These are phyloP conservation scores for Byssoonygena ceratinophila DNA, from an alignment of 2,329 filamentous ascomycete genomes.

Conservation along the genomic window DNA sequence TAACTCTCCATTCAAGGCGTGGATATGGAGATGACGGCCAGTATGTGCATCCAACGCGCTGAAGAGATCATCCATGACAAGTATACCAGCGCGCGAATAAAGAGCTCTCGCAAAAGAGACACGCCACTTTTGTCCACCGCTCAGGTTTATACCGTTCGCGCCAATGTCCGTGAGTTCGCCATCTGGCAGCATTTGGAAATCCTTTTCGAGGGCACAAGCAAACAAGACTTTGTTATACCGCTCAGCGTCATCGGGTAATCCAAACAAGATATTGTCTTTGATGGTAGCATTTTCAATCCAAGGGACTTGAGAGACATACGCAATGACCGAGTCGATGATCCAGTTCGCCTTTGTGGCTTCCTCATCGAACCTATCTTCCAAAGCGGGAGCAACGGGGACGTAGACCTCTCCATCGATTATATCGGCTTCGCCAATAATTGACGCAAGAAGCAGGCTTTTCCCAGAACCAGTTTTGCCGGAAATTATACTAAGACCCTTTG, in stretches of 20 bases:
- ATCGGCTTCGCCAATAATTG: constrained; percentile 66
- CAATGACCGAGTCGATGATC: constrained; percentile 59
- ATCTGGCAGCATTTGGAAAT: constrained; percentile 63
- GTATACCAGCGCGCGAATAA: constrained; percentile 65
- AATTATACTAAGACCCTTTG: constrained; percentile 59
- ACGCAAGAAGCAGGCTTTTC: constrained; percentile 63
- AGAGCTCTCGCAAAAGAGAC: constrained; percentile 69
- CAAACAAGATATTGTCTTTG: constrained; percentile 68
- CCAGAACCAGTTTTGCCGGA: constrained; percentile 68
- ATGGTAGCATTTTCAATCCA: constrained; percentile 80
- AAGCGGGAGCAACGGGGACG: constrained; percentile 38
- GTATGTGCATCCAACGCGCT: constrained; percentile 72
- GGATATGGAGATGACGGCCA: constrained; percentile 66
- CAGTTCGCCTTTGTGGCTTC: constrained; percentile 53
- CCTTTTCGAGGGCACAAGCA: constrained; percentile 64
- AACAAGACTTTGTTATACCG: constrained; percentile 61
- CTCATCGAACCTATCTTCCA: constrained; percentile 49
- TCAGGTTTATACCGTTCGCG: constrained; percentile 73
- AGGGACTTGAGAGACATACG: constrained; percentile 67
- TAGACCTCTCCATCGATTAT: constrained; percentile 53
- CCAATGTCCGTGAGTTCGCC: constrained; percentile 74
- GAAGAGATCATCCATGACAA: constrained; percentile 76
- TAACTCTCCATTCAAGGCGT: constrained; percentile 61
- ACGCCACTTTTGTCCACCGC: constrained; percentile 74
- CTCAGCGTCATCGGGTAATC: constrained; percentile 56